Base-by-base conservation (phyloP, 2,329 filamentous ascomycete genomes). In the Orbilia quercus region DNA sequence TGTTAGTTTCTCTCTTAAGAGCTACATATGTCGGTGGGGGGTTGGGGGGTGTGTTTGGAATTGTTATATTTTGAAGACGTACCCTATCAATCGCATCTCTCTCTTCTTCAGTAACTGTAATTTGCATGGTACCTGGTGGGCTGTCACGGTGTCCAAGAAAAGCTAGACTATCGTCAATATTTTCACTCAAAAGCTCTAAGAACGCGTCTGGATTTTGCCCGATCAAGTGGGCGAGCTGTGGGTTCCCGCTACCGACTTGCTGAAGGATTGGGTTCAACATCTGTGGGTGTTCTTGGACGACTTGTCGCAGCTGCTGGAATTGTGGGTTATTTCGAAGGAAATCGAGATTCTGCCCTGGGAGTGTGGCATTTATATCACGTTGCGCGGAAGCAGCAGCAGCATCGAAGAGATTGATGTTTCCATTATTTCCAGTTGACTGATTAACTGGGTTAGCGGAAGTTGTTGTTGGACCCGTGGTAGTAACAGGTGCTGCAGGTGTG, bases 251-350 rank as follows among this genome's bases (percentile, higher is more conserved):
- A 36, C 92, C 93, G 38, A 99, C 91, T 82, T 97, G 93, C 82
- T 98, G 94, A 65, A 99, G 85, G 77, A 99, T 98, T 5, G 95
- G 94, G 84, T 99, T 95, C 20, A 99, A 89, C 95, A 99, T 99
- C 80, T 95, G 91, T 16, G 95, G 95, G 81, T 98, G 91, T 81
- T 97, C 93, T 82, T 99, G 95, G 47, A 99, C 94, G 20, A 99
- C 90, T 82, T 97, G 93, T 75, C 95, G 90, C 72, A 99, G 87
- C 82, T 99, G 95, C 83, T 98, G 95, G 83, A 99, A 99, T 82
- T 98, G 94, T 22, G 93, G 90, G 81, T 98, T 98, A 82, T 93
- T 91, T 79, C 95, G 90, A 64, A 99, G 84, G 81, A 96, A 98
- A 76, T 98, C 94, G 69, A 99, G 87, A 79, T 93, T 96, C 23